These are phyloP conservation scores for Collybiopsis confluens DNA, from an alignment of 768 basidiomycete species.

Conservation along the genomic window DNA sequence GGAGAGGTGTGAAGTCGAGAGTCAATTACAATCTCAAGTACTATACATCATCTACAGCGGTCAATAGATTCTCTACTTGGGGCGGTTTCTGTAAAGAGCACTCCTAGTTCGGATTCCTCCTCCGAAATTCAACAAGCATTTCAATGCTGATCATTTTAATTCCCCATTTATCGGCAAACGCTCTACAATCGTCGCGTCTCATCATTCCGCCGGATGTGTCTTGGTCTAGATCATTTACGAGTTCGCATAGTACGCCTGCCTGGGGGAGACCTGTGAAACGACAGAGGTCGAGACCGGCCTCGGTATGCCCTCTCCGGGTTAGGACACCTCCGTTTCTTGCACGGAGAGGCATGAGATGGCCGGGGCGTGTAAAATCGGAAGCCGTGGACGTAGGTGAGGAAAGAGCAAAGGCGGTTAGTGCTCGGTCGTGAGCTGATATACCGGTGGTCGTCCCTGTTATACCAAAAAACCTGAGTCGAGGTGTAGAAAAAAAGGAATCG, in stretches of 20 bases:
- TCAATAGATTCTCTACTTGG: too few species aligned
- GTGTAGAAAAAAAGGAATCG: neutral
- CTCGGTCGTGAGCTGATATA: constrained; percentile 94
- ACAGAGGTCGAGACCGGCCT: constrained; percentile 86
- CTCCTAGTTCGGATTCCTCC: too few species aligned
- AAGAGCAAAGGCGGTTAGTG: constrained; percentile 80
- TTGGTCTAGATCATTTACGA: constrained; percentile 97
- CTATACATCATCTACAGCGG: too few species aligned
- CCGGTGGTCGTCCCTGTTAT: constrained; percentile 83
- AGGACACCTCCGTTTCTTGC: constrained; percentile 83
- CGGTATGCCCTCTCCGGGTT: constrained; percentile 90
- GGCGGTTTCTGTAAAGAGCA: too few species aligned
- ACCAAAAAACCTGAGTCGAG: neutral
- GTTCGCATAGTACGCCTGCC: constrained; percentile 88
- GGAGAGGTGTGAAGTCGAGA: too few species aligned
- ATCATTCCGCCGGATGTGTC: constrained; percentile 89
- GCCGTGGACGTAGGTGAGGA: constrained; percentile 54
- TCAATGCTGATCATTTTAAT: constrained; percentile 95
- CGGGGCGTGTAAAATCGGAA: constrained; percentile 84
- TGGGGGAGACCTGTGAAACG: constrained; percentile 58
- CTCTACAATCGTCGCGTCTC: constrained; percentile 87
- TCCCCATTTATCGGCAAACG: constrained; percentile 87
- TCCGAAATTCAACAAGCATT: constrained; percentile 57
- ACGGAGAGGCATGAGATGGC: constrained; percentile 92
- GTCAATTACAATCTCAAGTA: too few species aligned